phyloP scores from a whole-genome alignment of 192 early-diverging fungal genomes.

The Coemansia sp. region DNA sequence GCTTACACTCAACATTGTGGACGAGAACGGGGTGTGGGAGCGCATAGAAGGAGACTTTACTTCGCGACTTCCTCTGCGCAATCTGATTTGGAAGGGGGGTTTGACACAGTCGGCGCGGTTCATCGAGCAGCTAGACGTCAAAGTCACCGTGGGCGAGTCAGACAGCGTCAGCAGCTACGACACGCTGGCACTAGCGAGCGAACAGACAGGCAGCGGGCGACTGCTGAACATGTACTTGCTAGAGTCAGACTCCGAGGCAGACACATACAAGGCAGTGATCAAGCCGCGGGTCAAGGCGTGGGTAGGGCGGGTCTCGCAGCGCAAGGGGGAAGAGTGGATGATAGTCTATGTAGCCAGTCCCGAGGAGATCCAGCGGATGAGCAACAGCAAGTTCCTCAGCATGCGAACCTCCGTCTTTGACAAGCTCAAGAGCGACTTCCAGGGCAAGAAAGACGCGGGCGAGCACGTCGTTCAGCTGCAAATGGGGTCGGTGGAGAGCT shows the following conservation, averaged over 20 bases:
- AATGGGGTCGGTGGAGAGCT: conserved; percentile 33
- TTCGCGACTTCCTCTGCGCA: conserved; percentile 73
- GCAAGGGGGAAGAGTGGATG: conserved; percentile 76
- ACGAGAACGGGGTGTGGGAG: conserved; percentile 56
- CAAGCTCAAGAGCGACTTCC: conserved; percentile 84
- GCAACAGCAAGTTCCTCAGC: conserved; percentile 50
- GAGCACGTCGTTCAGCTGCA: conserved; percentile 35
- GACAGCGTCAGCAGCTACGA: conserved; percentile 26
- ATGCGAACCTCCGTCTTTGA: conserved; percentile 76
- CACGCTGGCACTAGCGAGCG: conserved; percentile 18
- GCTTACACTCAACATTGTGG: conserved; percentile 21
- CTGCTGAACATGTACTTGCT: conserved; percentile 36
- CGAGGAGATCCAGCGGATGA: conserved; percentile 54
- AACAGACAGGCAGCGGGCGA: conserved; percentile 3
- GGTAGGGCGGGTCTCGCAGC: conserved; percentile 19
- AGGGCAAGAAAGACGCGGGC: conserved; percentile 35
- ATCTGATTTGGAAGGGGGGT: conserved; percentile 76
- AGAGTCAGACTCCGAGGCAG: conserved; percentile 29
- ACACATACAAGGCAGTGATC: conserved; percentile 44
- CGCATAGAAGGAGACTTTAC: conserved; percentile 64
- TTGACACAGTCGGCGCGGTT: conserved; percentile 61
- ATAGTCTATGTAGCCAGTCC: conserved; percentile 71
- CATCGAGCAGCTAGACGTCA: conserved; percentile 62
- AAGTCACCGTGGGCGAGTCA: conserved; percentile 40
- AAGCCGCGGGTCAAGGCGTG: conserved; percentile 43